Evolutionary conservation across 306 rosid species (phyloP), one percentile per base, ranked within the genome.

Genomic region (Inga oerstediana): DNA sequence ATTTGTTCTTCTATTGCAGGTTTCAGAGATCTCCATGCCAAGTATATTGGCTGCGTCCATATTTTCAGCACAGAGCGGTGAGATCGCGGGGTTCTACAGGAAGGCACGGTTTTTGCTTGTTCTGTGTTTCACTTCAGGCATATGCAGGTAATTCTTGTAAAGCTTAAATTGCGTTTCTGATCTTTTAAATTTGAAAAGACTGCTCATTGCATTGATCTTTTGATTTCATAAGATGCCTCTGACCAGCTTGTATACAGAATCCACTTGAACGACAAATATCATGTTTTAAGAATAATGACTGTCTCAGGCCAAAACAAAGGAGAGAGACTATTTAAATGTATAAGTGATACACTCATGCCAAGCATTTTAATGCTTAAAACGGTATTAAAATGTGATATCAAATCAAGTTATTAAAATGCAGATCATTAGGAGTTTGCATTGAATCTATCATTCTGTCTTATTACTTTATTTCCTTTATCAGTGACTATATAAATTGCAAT

Each of bases 11-110:
- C 51, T 80, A 41, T 30, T 89, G 85, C 89, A 92, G 98, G 66
- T 94, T 79, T 91, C 97, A 13, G 97, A 94, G 84, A 90, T 94
- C 73, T 83, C 95, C 71, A 92, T 94, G 49, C 98, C 98, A 5
- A 84, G 91, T 58, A 83, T 87, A 79, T 71, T 92, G 84, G 80
- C 97, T 8, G 94, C 92, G 8, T 87, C 95, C 39, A 89, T 94
- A 65, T 94, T 94, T 85, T 85, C 92, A 77, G 98, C 98, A 19
- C 92, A 89, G 80, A 85, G 88, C 48, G 92, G 97, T 16, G 87
- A 94, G 80, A 56, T 79, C 32, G 12, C 8, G 64, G 86, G 72
- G 58, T 94, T 94, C 81, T 84, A 82, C 66, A 85, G 90, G 89
- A 92, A 88, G 69, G 81, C 89, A 6, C 64, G 78, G 80, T 48